Base-by-base conservation (phyloP, 345 rosid species). In the Brassica incana region DNA sequence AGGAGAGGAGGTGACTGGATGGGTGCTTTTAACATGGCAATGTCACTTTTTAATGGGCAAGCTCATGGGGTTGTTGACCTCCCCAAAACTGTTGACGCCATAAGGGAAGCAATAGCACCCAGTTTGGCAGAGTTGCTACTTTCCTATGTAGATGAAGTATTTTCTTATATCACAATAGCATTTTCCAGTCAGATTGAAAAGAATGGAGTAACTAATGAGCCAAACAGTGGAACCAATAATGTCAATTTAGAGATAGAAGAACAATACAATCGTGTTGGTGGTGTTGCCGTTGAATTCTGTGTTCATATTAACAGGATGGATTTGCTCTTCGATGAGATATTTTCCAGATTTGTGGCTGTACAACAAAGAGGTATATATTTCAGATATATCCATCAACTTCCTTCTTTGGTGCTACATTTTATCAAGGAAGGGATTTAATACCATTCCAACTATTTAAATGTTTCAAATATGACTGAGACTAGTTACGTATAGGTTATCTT, bases 1-100 rank as follows among this genome's bases (percentile, higher is more conserved):
- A 86, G 91, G 65, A 88, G 85, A 84, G 98, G 96, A 11, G 98
- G 99, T 75, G 99, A 95, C 73, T 95, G 99, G 99, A 95, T 95
- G 97, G 98, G 97, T 86, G 96, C 99, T 69, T 88, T 95, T 83
- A 91, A 89, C 88, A 95, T 95, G 99, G 97, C 96, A 69, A 89
- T 95, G 86, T 86, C 95, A 64, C 92, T 95, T 78, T 95, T 89
- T 86, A 97, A 95, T 90, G 99, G 98, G 77, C 90, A 93, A 85
- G 97, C 98, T 78, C 97, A 91, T 87, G 97, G 99, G 74, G 98
- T 93, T 82, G 86, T 95, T 83, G 99, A 93, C 77, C 98, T 95
- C 67, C 98, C 99, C 36, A 88, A 87, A 87, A 87, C 95, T 52
- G 85, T 88, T 73, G 90, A 90, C 76, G 93, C 94, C 70, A 90